Base-by-base conservation (phyloP, 495 filamentous ascomycete genomes). In the Peziza echinospora region DNA sequence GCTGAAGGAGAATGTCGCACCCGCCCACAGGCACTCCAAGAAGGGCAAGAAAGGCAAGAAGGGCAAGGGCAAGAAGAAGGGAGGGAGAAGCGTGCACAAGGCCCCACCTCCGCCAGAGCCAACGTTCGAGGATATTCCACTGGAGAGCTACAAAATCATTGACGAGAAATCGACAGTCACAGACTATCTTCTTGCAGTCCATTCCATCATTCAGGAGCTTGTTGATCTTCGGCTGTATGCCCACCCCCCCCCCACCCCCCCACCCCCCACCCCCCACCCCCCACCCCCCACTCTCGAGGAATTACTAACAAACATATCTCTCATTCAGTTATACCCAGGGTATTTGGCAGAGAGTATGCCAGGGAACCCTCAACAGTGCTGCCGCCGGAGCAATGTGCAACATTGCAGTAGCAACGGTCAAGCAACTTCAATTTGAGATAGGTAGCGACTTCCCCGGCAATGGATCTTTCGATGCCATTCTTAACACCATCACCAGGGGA, bases 61-160 rank as follows among this genome's bases (percentile, higher is more conserved):
- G 51, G 51, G 55, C 39, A 63, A 62, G 49, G 21, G 45, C 26
- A 53, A 55, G 8, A 59, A 61, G 52, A 62, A 51, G 40, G 22
- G 45, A 4, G 54, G 49, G 23, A 54, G 51, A 41, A 55, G 54
- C 44, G 44, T 43, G 48, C 51, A 51, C 37, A 44, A 49, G 26
- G 44, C 40, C 23, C 17, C 25, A 22, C 16, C 28, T 21, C 16
- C 47, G 16, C 41, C 48, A 13, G 51, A 54, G 46, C 8, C 49
- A 7, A 51, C 26, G 23, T 45, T 56, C 21, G 51, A 56, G 21
- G 53, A 62, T 21, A 43, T 64, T 24, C 63, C 62, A 5, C 47
- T 70, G 23, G 68, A 68, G 46, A 65, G 56, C 46, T 71, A 64
- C 51, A 61, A 57, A 41, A 63, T 71, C 50, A 65, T 68, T 39